Evolutionary conservation across 2,329 filamentous ascomycete genomes (phyloP).

Genomic region (Penicillium sp.): DNA sequence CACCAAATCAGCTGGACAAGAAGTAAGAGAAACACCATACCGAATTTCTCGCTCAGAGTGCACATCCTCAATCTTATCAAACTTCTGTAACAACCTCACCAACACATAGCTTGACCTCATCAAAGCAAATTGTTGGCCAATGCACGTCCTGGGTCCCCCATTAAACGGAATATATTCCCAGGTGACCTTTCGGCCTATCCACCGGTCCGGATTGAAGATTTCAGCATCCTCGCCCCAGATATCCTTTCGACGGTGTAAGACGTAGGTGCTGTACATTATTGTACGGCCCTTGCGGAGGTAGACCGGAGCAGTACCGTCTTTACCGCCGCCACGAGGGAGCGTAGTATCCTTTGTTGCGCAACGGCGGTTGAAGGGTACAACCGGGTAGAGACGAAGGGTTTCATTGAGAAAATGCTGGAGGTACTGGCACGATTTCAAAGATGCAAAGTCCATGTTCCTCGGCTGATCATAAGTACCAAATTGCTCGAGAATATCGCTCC

Average conservation of each 20-base stretch:
- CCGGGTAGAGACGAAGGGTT: slow-evolving; percentile 18
- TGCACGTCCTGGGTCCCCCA: background rate
- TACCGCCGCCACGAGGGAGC: background rate
- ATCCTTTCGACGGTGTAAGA: background rate
- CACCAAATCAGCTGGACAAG: no score
- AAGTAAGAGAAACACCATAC: no score
- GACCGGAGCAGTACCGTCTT: background rate
- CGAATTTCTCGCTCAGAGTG: no score
- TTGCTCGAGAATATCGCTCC: no score
- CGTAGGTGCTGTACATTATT: background rate
- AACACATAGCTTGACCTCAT: slow-evolving; percentile 22
- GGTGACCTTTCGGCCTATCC: slow-evolving; percentile 18
- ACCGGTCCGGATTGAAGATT: background rate
- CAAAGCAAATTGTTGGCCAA: slow-evolving; percentile 31
- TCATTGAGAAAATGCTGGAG: background rate
- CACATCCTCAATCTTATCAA: background rate
- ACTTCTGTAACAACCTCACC: slow-evolving; percentile 26
- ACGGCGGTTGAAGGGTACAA: slow-evolving; percentile 27
- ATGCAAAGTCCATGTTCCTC: background rate
- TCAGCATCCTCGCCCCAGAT: background rate
- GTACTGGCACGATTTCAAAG: background rate
- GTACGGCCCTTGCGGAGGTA: background rate
- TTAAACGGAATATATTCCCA: slow-evolving; percentile 2
- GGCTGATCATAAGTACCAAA: background rate
- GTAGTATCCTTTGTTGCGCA: slow-evolving; percentile 8